These are phyloP conservation scores for Colletotrichum sp. DNA, from an alignment of 2,329 filamentous ascomycete species.

Conservation along the genomic window DNA sequence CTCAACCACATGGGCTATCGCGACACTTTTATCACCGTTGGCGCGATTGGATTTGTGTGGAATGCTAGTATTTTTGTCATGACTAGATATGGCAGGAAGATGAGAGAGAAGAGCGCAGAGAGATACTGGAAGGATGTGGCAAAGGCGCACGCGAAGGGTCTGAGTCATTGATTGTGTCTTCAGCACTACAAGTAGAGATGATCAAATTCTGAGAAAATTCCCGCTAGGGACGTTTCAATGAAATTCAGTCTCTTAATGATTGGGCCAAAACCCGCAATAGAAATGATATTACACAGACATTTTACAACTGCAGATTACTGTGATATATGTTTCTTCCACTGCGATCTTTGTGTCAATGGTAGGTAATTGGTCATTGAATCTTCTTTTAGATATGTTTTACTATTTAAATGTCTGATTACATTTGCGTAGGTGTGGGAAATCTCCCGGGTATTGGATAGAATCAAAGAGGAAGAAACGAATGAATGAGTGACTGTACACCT, in stretches of 20 bases:
- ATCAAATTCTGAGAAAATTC: neutral
- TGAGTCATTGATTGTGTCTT: slow-evolving; percentile 9
- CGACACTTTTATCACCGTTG: slow-evolving; percentile 40
- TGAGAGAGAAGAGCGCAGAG: slow-evolving; percentile 40
- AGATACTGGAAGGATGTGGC: slow-evolving; percentile 43
- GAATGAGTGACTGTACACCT: neutral
- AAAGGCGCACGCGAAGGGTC: slow-evolving; percentile 22
- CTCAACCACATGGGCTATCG: slow-evolving; percentile 38
- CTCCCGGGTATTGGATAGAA: neutral
- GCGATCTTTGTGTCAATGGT: neutral
- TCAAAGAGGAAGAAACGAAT: neutral
- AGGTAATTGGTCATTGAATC: neutral
- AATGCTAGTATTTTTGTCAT: slow-evolving; percentile 47
- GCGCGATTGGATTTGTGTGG: slow-evolving; percentile 38
- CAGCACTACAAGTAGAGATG: neutral
- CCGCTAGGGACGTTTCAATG: neutral
- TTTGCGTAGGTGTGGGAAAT: neutral
- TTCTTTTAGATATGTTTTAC: neutral
- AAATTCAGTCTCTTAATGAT: neutral
- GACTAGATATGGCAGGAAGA: slow-evolving; percentile 49
- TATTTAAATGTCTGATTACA: neutral
- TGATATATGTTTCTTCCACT: neutral
- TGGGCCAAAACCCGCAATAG: neutral
- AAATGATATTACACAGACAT: neutral
- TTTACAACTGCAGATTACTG: neutral